Base-by-base conservation (phyloP, 1,284 basidiomycete genomes). In the Ustilago cynodontis region DNA sequence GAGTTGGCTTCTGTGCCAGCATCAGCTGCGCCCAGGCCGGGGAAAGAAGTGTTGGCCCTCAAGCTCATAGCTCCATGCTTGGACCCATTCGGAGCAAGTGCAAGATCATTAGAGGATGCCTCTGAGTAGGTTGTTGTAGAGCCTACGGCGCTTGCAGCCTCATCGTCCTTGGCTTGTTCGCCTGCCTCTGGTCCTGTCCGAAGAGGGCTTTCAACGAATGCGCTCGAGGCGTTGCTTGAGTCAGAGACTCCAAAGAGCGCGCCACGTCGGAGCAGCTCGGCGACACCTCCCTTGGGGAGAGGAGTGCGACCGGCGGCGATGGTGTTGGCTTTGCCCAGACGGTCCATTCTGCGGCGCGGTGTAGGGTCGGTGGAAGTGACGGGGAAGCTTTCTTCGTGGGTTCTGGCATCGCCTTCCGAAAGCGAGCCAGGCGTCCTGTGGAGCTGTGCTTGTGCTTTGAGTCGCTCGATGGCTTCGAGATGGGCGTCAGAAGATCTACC, bases 1-100 rank as follows among this genome's bases (percentile, higher is more conserved):
- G 75, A 66, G 61, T 77, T 77, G 39, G 75, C 75, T 50, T 77
- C 64, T 29, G 75, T 77, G 13, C 75, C 75, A 3, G 67, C 64
- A 14, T 73, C 71, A 11, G 75, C 75, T 16, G 75, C 75, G 8
- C 75, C 75, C 9, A 77, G 57, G 20, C 75, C 75, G 7, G 75
- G 75, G 39, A 77, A 73, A 9, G 75, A 77, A 20, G 75, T 77
- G 45, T 77, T 77, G 33, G 75, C 71, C 24, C 75, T 63, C 50
- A 77, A 51, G 31, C 71, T 71, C 53, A 74, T 60, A 22, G 65
- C 62, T 11, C 75, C 71, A 31, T 73, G 66, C 55, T 62, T 65
- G 11, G 75, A 77, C 14, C 52, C 58, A 18, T 70, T 73, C 1
- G 75, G 64, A 10, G 67, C 71, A 11, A 69, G 66, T 3, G 71